Base-by-base conservation (phyloP, 1,284 basidiomycete species). In the Grifola frondosa region DNA sequence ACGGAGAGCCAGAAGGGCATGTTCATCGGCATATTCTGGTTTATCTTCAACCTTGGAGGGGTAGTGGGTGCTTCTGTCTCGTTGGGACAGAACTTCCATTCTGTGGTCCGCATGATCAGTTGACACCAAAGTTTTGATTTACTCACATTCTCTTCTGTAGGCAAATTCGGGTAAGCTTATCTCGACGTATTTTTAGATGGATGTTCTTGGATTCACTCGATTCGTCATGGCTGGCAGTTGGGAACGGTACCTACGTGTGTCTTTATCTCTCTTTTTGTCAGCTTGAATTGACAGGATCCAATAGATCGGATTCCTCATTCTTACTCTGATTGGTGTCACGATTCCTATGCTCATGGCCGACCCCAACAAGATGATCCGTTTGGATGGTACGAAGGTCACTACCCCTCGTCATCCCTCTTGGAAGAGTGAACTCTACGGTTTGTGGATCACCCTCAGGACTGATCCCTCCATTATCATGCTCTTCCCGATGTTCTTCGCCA, bases 1-100 rank as follows among this genome's bases (percentile, higher is more conserved):
- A 89, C 82, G 29, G 84, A 86, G 60, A 58, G 66, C 52, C 75
- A 90, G 61, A 95, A 94, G 63, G 91, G 91, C 12, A 70, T 69
- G 42, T 88, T 77, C 61, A 91, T 94, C 49, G 82, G 79, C 25
- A 67, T 84, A 43, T 82, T 87, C 62, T 88, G 84, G 84, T 67
- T 74, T 39, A 77, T 84, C 54, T 84, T 86, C 67, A 84, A 84
- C 50, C 53, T 81, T 24, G 79, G 83, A 17, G 80, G 78, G 11
- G 80, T 82, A 10, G 73, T 85, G 22, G 84, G 84, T 9, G 71
- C 77, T 3, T 72, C 79, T 9, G 78, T 84, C 28, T 71, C 80
- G 12, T 64, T 84, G 25, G 79, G 71, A 0, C 67, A 72, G 52
- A 77, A 77, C 54, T 75, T 66, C 50, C 44, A n/a, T n/a, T n/a